These are phyloP conservation scores for Xylaria sp. DNA, from an alignment of 2,329 filamentous ascomycete species.

Conservation along the genomic window DNA sequence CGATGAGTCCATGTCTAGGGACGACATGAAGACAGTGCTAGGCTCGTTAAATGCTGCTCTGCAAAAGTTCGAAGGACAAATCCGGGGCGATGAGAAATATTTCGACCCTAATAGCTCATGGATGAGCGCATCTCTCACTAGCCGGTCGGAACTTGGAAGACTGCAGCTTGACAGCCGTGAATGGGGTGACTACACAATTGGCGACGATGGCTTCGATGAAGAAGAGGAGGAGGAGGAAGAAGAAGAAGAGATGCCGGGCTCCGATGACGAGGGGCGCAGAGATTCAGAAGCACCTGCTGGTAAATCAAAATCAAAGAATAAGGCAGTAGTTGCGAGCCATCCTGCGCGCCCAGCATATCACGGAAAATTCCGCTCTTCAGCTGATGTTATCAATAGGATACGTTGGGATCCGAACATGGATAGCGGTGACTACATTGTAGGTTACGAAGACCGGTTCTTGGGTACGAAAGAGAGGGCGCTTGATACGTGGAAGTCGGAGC, in stretches of 20 bases:
- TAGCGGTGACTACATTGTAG: constrained; percentile 64
- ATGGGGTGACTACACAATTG: constrained; percentile 59
- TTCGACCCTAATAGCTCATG: constrained; percentile 61
- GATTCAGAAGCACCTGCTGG: constrained; percentile 40
- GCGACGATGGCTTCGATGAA: constrained; percentile 50
- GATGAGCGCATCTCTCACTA: constrained; percentile 57
- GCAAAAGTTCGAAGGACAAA: constrained; percentile 60
- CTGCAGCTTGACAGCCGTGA: constrained; percentile 59
- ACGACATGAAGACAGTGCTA: constrained; percentile 56
- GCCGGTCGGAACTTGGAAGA: constrained; percentile 52
- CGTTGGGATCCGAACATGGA: constrained; percentile 68
- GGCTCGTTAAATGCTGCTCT: constrained; percentile 57
- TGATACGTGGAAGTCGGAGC: constrained; percentile 68
- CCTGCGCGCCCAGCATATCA: constrained; percentile 49
- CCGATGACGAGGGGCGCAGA: constrained; percentile 49
- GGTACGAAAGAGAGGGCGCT: constrained; percentile 64
- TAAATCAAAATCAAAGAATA: constrained; percentile 42
- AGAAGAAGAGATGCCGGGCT: constrained; percentile 49
- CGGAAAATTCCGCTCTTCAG: constrained; percentile 64
- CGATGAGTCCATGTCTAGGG: constrained; percentile 46
- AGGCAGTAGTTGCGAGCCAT: constrained; percentile 19
- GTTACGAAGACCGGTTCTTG: constrained; percentile 69
- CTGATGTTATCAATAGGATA: constrained; percentile 68
- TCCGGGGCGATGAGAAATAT: constrained; percentile 58
- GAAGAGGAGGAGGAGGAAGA: constrained; percentile 58